Conservation (phyloP, 768 basidiomycete species). For the Sutorius australiensis region DNA sequence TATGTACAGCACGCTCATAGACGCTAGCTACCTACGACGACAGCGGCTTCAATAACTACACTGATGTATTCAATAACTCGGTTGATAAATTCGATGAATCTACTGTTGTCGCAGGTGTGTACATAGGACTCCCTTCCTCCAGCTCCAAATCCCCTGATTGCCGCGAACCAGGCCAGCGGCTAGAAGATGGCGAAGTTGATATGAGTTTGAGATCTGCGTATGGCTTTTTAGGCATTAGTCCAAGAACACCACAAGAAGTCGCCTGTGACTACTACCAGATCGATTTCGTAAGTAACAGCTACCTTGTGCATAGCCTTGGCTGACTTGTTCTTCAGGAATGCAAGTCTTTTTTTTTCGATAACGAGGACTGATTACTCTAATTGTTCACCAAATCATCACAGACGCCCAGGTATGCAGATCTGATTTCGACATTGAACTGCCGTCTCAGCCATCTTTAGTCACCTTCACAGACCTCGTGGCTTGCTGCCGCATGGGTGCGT, state of each 20-base stretch:
- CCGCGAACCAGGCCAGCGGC: constrained; percentile 7
- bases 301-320: neutral
- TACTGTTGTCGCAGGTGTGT: constrained; percentile 48
- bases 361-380: neutral
- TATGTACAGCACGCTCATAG: neutral
- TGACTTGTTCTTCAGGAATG: constrained; percentile 26
- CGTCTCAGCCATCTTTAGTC: constrained; percentile 42
- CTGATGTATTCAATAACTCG: constrained; percentile 41
- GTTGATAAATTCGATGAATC: constrained; percentile 39
- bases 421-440: neutral
- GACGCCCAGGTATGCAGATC: constrained; percentile 26
- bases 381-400: neutral
- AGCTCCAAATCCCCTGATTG: constrained; percentile 39
- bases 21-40: constrained; percentile 52
- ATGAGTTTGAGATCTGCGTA: constrained; percentile 53
- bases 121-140: neutral
- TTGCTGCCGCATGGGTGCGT: constrained; percentile 61
- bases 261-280: constrained; percentile 59
- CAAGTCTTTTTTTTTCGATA: constrained; percentile 6
- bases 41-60: constrained; percentile 46
- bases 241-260: constrained; percentile 41
- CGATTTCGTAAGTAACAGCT: constrained; percentile 27
- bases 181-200: constrained; percentile 41
- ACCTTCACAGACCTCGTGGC: constrained; percentile 60
- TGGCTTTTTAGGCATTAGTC: constrained; percentile 44